phyloP scores from a whole-genome alignment of 2,329 filamentous ascomycete species.

The Paecilomyces formosus region DNA sequence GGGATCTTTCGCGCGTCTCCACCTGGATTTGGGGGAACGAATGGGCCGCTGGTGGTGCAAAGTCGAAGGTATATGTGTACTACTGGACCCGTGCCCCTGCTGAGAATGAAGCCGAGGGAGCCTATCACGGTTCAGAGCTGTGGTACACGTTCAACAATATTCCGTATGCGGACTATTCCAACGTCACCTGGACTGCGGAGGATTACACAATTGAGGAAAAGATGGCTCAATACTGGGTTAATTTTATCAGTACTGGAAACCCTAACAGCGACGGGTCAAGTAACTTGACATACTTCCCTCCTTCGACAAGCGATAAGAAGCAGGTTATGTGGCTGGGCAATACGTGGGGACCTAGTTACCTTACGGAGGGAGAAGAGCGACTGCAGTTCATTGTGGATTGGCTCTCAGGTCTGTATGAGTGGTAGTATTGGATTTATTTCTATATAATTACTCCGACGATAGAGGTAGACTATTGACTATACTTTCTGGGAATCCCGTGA shows the following conservation, averaged over 20 bases:
- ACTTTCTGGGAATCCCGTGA: no score
- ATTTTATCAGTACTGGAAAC: conserved; percentile 23
- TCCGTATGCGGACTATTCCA: conserved; percentile 14
- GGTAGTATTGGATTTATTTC: not conserved
- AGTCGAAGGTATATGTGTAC: conserved; percentile 20
- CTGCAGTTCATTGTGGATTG: not conserved
- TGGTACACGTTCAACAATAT: conserved; percentile 27
- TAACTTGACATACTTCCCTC: conserved; percentile 33
- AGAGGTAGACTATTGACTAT: not conserved
- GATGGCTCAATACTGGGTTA: conserved; percentile 23
- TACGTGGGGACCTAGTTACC: conserved; percentile 3
- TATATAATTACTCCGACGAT: not conserved
- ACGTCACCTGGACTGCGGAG: conserved; percentile 17
- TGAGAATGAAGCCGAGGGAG: conserved; percentile 11
- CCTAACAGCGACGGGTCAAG: conserved; percentile 19
- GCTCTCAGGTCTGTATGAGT: not conserved
- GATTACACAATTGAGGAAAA: conserved; percentile 19
- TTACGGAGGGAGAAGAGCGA: not conserved
- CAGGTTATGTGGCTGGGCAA: conserved; percentile 10
- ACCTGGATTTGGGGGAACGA: conserved; percentile 18
- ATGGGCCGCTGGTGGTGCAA: conserved; percentile 17
- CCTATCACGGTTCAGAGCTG: conserved; percentile 23
- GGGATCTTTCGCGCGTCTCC: conserved; percentile 15
- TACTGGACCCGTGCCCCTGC: conserved; percentile 23
- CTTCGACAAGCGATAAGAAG: conserved; percentile 3